Base-by-base conservation (phyloP, 768 basidiomycete species). In the Boletus sp. region DNA sequence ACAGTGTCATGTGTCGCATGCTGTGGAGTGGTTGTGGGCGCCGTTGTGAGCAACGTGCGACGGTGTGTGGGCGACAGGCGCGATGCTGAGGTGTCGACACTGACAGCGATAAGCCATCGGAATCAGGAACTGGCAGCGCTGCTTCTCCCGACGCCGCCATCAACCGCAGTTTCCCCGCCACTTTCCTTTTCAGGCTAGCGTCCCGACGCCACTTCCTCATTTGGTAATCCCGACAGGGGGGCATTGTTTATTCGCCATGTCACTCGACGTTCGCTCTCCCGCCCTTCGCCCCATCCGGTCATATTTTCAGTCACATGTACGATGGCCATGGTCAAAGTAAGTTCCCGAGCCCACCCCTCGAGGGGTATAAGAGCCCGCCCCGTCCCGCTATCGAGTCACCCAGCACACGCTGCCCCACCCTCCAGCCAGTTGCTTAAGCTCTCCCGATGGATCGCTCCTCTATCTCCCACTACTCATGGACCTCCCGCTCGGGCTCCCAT, bases 321-420 rank as follows among this genome's bases (percentile, higher is more conserved):
- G 46, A 54, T 41, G 49, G 4, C 29, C 24, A 18, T 46, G 40
- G 44, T 41, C 45, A 53, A 65, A 35, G 55, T 60, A 63, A 65
- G 61, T 68, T 70, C 47, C 62, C 61, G 68, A 56, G 14, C 49
- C 3, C 42, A 48, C 59, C 15, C 17, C 37, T 33, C 37, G 56
- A 54, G 56, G 58, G 60, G 56, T 73, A 72, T 72, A 73, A 72
- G 65, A 68, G 2, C 37, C 50, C 56, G 47, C 52, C 53, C 7
- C 35, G 39, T 42, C 41, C 2, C 35, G 47, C 39, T 32, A 50
- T 60, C 55, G 60, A 65, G 61, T 73, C 63, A 64, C 4, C 48
- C 66, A 71, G 18, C 64, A 57, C 6, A 18, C 40, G 12, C 55
- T 29, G 36, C 46, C n/a, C n/a, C 9, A 29, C 47, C 37, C 35